A percentile compares a stretch with the other conserved stretches of the same genome.
phyloP scores from a whole-genome alignment of 345 rosid genomes.

The Hibiscus syriacus region DNA sequence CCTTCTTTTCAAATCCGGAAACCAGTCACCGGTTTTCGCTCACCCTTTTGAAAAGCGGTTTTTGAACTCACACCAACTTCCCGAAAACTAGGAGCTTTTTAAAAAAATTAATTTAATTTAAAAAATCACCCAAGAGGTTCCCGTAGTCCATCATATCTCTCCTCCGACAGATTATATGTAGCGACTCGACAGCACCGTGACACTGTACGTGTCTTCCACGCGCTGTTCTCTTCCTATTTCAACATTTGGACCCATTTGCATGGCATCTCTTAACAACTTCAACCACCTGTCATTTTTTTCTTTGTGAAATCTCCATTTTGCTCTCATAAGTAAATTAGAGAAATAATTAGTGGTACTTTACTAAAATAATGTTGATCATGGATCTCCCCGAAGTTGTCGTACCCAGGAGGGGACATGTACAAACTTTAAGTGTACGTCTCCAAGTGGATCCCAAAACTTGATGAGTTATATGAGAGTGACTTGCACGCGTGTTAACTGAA shows the following conservation, averaged over 20 bases:
- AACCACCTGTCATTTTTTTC: background rate
- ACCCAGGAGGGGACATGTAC: too few relatives aligned
- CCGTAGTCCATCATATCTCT: slow-evolving; percentile 13
- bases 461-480: background rate
- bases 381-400: background rate
- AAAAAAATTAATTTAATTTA: background rate
- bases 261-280: slow-evolving; percentile 21
- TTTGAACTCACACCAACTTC: slow-evolving; percentile 27
- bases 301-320: slow-evolving; percentile 1
- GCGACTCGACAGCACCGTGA: slow-evolving; percentile 81
- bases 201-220: slow-evolving; percentile 10
- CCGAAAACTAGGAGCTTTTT: slow-evolving; percentile 47
- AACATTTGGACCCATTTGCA: slow-evolving; percentile 37
- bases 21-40: slow-evolving; percentile 29
- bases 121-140: slow-evolving; percentile 13
- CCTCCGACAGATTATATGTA: slow-evolving; percentile 37
- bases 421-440: too few relatives aligned
- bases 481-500: slow-evolving; percentile 9
- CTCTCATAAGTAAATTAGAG: background rate
- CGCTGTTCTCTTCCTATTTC: background rate
- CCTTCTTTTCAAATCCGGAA: slow-evolving; percentile 26
- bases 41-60: slow-evolving; percentile 16
- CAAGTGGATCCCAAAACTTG: background rate
- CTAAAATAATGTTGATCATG: background rate
- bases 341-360: background rate